Evolutionary conservation across 306 rosid genomes (phyloP), one percentile per base, ranked within the genome.

Genomic region (Hippophae rhamnoides): DNA sequence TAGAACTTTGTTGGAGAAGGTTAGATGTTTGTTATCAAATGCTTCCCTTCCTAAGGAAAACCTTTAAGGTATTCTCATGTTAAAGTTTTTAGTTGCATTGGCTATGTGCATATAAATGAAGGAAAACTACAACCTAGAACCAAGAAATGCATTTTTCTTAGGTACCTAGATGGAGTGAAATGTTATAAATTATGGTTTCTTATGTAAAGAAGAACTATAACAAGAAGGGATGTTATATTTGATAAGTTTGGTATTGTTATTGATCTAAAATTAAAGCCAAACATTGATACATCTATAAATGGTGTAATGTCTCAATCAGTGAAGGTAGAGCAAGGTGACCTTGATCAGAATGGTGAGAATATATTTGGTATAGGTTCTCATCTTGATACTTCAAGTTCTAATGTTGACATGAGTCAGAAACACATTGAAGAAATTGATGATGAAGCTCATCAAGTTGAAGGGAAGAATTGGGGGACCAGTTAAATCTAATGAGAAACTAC

Each of bases 401-500:
- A 18, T 18, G 18, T 18, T 18, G 18, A 18, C 18, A 18, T 18
- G 18, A 18, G 18, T 18, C 18, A 18, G 18, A 18, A 18, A 1
- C n/a, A 47, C 5, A 9, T 10, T 47, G 2, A 47, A 4, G 8
- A 6, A 2, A 10, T 9, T 47, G 51, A 1, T 5, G 47, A 1
- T 1, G 9, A 44, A 1, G 47, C 7, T 44, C 9, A 44, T 18
- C 0, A 1, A 10, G 10, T 7, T 2, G 9, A 44, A 8, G 9
- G 1, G 7, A 1, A 8, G 7, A 8, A 2, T 1, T 44, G 2
- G 0, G 0, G 10, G 2, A 2, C 7, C 0, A 10, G 6, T 2
- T 44, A 7, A 5, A 44, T 18, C 18, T 0, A 18, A 0, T 18
- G 18, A 0, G 47, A 44, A 10, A 44, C 3, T 44, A 44, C 47